Conservation (phyloP, 176 grass and related monocot genomes). For the Coix lacrymajobi region DNA sequence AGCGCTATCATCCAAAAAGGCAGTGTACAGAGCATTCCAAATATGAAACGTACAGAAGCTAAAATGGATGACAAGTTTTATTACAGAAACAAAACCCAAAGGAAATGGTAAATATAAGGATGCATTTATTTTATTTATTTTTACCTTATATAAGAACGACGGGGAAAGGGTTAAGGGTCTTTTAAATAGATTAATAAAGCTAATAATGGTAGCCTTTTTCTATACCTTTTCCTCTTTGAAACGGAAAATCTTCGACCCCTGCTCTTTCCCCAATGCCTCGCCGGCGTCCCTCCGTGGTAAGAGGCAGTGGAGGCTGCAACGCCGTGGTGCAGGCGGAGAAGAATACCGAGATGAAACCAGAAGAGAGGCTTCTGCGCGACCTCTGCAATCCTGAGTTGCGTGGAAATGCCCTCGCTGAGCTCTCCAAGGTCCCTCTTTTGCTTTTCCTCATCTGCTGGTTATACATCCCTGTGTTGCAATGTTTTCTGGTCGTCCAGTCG, state of each 20-base stretch:
- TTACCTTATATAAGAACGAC: background rate
- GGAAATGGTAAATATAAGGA: background rate
- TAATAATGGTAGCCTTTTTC: background rate
- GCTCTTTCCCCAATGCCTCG: constrained; percentile 16
- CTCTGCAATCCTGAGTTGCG: constrained; percentile 50
- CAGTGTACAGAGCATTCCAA: background rate
- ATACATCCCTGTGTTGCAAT: background rate
- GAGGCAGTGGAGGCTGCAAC: background rate
- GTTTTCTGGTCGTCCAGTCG: too few species aligned
- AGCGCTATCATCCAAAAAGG: background rate
- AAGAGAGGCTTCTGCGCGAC: constrained; percentile 50
- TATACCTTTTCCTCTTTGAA: background rate
- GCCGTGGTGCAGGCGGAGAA: background rate
- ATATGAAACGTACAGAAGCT: background rate
- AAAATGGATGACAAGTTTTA: background rate
- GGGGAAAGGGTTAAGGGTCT: background rate
- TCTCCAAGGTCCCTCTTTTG: constrained; percentile 49
- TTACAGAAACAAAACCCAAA: background rate
- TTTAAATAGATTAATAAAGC: background rate
- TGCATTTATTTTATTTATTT: background rate
- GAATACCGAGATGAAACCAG: constrained; percentile 40
- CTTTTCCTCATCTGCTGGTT: background rate
- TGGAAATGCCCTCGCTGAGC: constrained; percentile 60
- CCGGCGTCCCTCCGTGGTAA: background rate
- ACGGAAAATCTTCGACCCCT: constrained; percentile 33